These are phyloP conservation scores for Apiospora marii DNA, from an alignment of 2,329 filamentous ascomycete genomes.

Conservation along the genomic window DNA sequence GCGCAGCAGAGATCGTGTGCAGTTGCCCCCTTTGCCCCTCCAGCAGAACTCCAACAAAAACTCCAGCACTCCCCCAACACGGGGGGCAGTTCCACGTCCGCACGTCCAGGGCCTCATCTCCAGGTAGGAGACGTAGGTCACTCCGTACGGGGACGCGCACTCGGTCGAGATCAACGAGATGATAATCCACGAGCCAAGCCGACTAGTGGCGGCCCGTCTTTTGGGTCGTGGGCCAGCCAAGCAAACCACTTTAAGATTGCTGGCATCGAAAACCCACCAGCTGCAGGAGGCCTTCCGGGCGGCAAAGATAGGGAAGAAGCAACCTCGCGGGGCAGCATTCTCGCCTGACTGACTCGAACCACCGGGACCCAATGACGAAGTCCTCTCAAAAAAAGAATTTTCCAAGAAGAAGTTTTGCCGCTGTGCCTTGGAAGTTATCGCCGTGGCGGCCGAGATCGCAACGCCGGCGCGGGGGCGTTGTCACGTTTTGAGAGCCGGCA, in stretches of 20 bases:
- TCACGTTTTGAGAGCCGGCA: neutral
- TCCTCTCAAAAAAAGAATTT: neutral
- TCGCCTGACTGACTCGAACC: neutral
- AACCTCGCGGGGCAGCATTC: neutral
- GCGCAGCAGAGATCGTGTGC: neutral
- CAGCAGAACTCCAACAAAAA: no score
- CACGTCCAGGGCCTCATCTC: neutral
- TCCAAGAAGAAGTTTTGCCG: neutral
- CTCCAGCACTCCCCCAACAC: neutral
- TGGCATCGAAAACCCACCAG: neutral
- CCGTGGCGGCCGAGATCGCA: neutral
- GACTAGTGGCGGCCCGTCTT: conserved; percentile 7
- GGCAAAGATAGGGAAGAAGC: neutral
- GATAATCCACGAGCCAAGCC: neutral
- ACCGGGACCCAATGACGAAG: neutral
- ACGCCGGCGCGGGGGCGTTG: neutral
- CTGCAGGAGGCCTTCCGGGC: neutral
- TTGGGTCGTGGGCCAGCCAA: conserved; percentile 4
- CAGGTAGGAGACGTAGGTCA: neutral
- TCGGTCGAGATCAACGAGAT: neutral
- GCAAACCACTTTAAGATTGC: conserved; percentile 10
- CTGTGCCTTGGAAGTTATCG: neutral
- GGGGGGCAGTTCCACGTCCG: no score
- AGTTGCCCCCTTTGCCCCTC: neutral
- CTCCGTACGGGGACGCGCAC: neutral